phyloP scores from a whole-genome alignment of 2,329 filamentous ascomycete species.

The Fusarium transvaalense region DNA sequence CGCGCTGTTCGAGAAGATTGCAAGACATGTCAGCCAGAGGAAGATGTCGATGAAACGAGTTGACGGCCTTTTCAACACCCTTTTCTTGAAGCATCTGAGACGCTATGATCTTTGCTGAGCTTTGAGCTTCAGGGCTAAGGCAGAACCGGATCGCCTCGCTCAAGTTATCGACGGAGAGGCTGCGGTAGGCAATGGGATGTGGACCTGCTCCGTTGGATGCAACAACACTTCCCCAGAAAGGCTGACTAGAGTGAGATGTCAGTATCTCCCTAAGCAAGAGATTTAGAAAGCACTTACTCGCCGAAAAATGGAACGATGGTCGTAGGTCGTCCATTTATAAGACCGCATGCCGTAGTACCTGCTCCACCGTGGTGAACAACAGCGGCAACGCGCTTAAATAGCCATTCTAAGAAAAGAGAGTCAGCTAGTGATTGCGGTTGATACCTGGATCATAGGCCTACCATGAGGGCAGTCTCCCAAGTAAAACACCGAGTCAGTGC shows the following conservation, averaged over 20 bases:
- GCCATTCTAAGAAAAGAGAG: not conserved
- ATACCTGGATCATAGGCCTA: not conserved
- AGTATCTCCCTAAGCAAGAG: accelerated
- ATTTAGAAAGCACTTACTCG: not conserved
- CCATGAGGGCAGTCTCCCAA: conserved; percentile 11
- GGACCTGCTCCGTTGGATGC: conserved; percentile 22
- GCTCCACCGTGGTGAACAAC: conserved; percentile 7
- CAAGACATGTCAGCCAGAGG: conserved; percentile 1
- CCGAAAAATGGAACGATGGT: conserved; percentile 8
- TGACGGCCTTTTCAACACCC: not conserved
- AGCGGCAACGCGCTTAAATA: conserved; percentile 9
- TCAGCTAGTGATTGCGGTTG: accelerated
- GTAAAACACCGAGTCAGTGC: not conserved
- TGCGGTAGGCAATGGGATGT: conserved; percentile 8
- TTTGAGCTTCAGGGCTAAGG: conserved; percentile 20
- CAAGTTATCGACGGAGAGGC: conserved; percentile 34
- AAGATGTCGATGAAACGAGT: conserved; percentile 12
- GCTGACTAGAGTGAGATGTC: conserved; percentile 2
- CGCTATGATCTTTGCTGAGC: not conserved
- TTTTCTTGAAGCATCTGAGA: conserved; percentile 17
- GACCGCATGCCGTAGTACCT: not conserved
- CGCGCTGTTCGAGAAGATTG: not conserved
- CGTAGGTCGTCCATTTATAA: not conserved
- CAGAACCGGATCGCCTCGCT: conserved; percentile 37
- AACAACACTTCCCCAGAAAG: conserved; percentile 33